Evolutionary conservation across 768 basidiomycete genomes (phyloP).

Genomic region (Agrocybe praecox): DNA sequence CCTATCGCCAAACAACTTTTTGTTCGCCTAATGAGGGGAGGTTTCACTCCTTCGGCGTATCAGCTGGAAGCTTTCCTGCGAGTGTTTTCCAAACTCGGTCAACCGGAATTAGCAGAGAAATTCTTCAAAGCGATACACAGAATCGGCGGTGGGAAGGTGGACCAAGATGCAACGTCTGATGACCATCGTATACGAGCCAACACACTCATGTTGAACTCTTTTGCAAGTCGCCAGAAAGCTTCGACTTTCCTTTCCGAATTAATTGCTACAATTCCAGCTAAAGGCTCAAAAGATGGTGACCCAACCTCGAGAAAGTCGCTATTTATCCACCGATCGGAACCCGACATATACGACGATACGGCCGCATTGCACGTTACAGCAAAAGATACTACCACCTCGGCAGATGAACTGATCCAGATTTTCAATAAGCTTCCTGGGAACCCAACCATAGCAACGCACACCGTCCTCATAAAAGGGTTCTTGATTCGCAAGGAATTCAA

Average conservation of each 20-base stretch:
- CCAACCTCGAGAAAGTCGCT: background rate
- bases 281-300: background rate
- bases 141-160: background rate
- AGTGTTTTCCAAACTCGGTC: conserved; percentile 46
- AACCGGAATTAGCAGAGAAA: conserved; percentile 39
- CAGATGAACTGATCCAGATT: conserved; percentile 34
- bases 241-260: conserved; percentile 42
- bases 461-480: conserved; percentile 56
- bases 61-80: conserved; percentile 54
- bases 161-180: conserved; percentile 2
- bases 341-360: conserved; percentile 50
- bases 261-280: background rate
- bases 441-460: conserved; percentile 51
- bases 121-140: conserved; percentile 42
- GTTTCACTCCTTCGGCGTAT: conserved; percentile 36
- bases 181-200: conserved; percentile 36
- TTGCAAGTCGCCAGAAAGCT: conserved; percentile 44
- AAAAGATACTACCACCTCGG: conserved; percentile 35
- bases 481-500: conserved; percentile 40
- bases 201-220: conserved; percentile 44
- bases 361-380: conserved; percentile 47
- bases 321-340: conserved; percentile 23
- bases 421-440: conserved; percentile 35
- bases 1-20: conserved; percentile 52
- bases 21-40: conserved; percentile 41